Percentiles rank a stretch among this genome's conserved stretches.
phyloP scores from a whole-genome alignment of 2,329 filamentous ascomycete species.

The Cadophora sp. region DNA sequence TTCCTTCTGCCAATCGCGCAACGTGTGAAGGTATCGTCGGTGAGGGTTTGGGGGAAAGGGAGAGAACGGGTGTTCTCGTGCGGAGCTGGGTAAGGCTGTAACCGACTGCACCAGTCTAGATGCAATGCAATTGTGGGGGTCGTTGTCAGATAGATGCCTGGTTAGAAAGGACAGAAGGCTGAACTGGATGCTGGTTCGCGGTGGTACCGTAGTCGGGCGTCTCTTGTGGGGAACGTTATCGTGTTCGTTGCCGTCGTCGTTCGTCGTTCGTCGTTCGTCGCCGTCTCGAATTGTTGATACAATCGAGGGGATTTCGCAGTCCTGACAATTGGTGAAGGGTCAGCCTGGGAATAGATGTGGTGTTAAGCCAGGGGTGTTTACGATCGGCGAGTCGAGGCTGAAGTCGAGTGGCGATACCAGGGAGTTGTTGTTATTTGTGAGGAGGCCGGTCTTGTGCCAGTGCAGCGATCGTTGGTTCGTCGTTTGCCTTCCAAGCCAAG shows the following conservation, averaged over 20 bases:
- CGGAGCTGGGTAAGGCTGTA: constrained; percentile 16
- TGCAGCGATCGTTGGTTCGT: neutral
- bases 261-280: constrained; percentile 1
- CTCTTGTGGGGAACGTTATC: constrained; percentile 1
- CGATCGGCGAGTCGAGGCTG: constrained; percentile 25
- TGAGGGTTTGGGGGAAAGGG: neutral
- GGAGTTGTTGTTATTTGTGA: neutral
- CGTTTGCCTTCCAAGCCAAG: neutral
- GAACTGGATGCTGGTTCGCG: constrained; percentile 10
- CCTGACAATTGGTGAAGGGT: neutral
- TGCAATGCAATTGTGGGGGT: constrained; percentile 6
- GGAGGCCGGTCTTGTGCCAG: neutral
- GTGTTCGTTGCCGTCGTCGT: neutral
- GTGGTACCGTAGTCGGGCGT: constrained; percentile 13
- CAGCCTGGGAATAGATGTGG: neutral
- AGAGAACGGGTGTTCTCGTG: constrained; percentile 12
- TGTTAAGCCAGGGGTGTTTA: constrained; percentile 12
- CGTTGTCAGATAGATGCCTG: neutral
- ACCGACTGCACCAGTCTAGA: constrained; percentile 10
- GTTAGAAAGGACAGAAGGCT: constrained; percentile 11
- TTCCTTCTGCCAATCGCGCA: constrained; percentile 26
- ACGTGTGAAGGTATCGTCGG: constrained; percentile 3
- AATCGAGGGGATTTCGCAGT: neutral
- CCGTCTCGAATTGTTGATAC: neutral
- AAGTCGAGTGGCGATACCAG: constrained; percentile 15